Evolutionary conservation across 495 filamentous ascomycete genomes (phyloP).

Genomic region (Astrothelium subdiscretum): DNA sequence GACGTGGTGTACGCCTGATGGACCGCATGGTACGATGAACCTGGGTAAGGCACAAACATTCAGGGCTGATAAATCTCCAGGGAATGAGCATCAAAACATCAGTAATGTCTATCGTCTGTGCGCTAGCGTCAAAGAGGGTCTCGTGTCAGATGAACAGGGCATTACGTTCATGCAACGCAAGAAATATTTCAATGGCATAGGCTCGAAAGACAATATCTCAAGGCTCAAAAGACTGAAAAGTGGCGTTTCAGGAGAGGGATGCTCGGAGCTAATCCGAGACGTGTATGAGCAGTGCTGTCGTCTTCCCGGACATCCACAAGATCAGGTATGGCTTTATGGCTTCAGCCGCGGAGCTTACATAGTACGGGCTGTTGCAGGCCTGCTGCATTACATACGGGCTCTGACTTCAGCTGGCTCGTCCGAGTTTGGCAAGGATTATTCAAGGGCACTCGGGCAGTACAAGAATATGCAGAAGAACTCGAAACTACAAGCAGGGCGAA

Average conservation of each 20-base stretch:
- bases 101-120: conserved; percentile 8
- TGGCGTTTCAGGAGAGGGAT: conserved; percentile 2
- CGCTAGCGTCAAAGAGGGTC: conserved; percentile 4
- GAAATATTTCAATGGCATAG: conserved; percentile 3
- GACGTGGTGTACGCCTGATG: neutral
- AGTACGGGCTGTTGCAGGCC: conserved; percentile 13
- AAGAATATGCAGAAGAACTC: conserved; percentile 15
- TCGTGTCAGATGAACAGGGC: neutral
- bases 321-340: conserved; percentile 16
- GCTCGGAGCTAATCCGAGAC: conserved; percentile 11
- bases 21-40: neutral
- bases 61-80: neutral
- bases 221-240: conserved; percentile 2
- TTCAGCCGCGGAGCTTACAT: conserved; percentile 12
- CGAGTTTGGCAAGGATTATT: conserved; percentile 8
- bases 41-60: too few relatives aligned
- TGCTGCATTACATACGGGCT: conserved; percentile 10
- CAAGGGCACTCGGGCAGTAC: neutral
- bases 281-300: conserved; percentile 11
- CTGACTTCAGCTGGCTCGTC: conserved; percentile 8
- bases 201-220: conserved; percentile 9
- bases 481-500: neutral
- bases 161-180: conserved; percentile 1
- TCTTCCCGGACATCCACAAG: conserved; percentile 4
- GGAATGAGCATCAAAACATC: neutral